Base-by-base conservation (phyloP, 1,139 yeast genomes). In the Saccharomyces hybrid region DNA sequence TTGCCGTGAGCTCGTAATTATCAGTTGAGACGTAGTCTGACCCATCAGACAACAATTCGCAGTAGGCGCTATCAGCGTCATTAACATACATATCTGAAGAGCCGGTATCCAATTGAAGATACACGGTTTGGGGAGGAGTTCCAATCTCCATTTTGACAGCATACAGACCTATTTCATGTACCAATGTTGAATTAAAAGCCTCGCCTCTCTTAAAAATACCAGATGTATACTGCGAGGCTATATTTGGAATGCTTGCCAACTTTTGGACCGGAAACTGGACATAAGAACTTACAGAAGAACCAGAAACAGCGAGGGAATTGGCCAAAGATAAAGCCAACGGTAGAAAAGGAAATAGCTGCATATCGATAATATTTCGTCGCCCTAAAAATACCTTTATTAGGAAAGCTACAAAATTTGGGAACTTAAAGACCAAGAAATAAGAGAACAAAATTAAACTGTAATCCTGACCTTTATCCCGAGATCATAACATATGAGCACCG, bases 51-150 rank as follows among this genome's bases (percentile, higher is more conserved):
- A 32, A 6, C 8, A 14, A 32, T 32, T 34, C 28, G 58, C 67
- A 63, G 34, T 57, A 59, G 2, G 66, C 63, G 49, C 62, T 63
- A 23, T 60, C 52, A 4, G 62, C 53, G 6, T 65, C 64, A 25
- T 61, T 60, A n/a, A 84, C 81, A 91, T 91, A 86, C 56, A 85
- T 70, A 66, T 85, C 90, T 4, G 87, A 77, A 1, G 88, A 83
- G 1, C 91, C 91, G 4, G 91, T 85, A 63, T 86, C 91, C 20
- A 86, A 68, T 59, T 82, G 72, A 1, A 83, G 82, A 7, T 73
- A 72, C 30, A 84, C 76, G 7, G 73, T 66, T 60, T 81, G 83
- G 0, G 73, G 66, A 6, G 82, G 77, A 1, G 86, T 77, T 3
- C 93, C 91, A 16, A 85, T 61, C 6, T 55, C 58, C 26, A 68